phyloP scores from a whole-genome alignment of 1,284 basidiomycete genomes.

The Cryptococcus jaspeensis region DNA sequence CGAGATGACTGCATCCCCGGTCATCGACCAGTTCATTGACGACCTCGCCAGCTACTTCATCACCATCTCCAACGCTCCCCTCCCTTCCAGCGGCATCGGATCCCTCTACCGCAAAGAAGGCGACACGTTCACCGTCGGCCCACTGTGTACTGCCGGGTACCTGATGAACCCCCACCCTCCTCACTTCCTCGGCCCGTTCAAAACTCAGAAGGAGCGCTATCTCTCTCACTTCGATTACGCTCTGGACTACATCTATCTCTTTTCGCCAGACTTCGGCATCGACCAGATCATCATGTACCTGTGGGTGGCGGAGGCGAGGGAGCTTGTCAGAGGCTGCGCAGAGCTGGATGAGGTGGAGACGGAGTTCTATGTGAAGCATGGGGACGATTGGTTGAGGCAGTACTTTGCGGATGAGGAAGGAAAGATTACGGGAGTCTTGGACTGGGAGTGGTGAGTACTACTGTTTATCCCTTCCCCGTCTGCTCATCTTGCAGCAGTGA shows the following conservation, averaged over 20 bases:
- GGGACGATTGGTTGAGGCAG: no score
- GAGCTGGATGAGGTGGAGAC: conserved; percentile 3
- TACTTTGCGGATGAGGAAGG: no score
- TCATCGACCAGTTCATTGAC: no score
- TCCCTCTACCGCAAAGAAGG: background rate
- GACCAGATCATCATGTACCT: background rate
- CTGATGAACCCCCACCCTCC: background rate
- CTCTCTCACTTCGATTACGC: conserved; percentile 4
- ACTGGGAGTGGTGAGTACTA: no score
- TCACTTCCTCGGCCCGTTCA: conserved; percentile 14
- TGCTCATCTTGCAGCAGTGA: conserved; percentile 11
- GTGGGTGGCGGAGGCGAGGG: background rate
- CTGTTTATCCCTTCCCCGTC: conserved; percentile 18
- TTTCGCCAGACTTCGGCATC: background rate
- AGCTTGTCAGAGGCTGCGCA: conserved; percentile 3
- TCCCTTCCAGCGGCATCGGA: background rate
- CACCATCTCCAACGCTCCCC: background rate
- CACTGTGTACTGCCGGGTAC: background rate
- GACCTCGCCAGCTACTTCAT: background rate
- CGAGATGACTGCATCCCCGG: background rate
- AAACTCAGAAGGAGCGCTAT: conserved; percentile 11
- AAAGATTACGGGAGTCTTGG: no score
- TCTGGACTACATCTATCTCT: background rate
- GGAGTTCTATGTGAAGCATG: no score
- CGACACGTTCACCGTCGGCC: conserved; percentile 4